These are phyloP conservation scores for Maudiozyma humilis DNA, from an alignment of 1,139 yeast genomes.

Conservation along the genomic window DNA sequence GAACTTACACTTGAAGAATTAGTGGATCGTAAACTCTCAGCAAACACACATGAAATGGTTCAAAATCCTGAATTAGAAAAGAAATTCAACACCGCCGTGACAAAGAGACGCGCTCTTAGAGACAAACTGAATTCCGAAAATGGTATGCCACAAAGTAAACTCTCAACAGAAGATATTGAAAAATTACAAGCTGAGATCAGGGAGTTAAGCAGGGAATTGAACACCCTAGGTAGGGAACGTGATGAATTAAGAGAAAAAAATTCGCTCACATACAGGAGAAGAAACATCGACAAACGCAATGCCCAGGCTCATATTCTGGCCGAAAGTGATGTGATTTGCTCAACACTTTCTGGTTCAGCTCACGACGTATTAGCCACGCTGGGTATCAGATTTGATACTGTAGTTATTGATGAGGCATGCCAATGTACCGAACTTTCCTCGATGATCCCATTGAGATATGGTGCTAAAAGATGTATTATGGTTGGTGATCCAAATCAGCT, in stretches of 20 bases:
- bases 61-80: conserved; percentile 30
- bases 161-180: conserved; percentile 32
- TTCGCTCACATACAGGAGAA: conserved; percentile 58
- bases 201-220: conserved; percentile 50
- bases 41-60: conserved; percentile 35
- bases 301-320: conserved; percentile 64
- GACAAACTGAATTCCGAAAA: conserved; percentile 26
- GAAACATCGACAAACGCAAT: conserved; percentile 71
- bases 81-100: conserved; percentile 23
- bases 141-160: conserved; percentile 23
- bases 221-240: conserved; percentile 61
- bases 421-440: conserved; percentile 94
- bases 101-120: conserved; percentile 23
- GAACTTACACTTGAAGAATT: conserved; percentile 83
- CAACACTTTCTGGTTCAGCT: conserved; percentile 92
- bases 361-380: conserved; percentile 74
- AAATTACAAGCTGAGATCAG: conserved; percentile 44
- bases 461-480: conserved; percentile 86
- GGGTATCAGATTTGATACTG: conserved; percentile 80
- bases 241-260: conserved; percentile 74
- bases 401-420: conserved; percentile 95
- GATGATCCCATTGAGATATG: conserved; percentile 86
- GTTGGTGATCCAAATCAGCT: conserved; percentile 98
- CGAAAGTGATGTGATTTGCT: conserved; percentile 81
- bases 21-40: conserved; percentile 58